Evolutionary conservation across 2,329 filamentous ascomycete genomes (phyloP), one percentile per base, ranked within the genome.

Genomic region (Fusarium papillatum): DNA sequence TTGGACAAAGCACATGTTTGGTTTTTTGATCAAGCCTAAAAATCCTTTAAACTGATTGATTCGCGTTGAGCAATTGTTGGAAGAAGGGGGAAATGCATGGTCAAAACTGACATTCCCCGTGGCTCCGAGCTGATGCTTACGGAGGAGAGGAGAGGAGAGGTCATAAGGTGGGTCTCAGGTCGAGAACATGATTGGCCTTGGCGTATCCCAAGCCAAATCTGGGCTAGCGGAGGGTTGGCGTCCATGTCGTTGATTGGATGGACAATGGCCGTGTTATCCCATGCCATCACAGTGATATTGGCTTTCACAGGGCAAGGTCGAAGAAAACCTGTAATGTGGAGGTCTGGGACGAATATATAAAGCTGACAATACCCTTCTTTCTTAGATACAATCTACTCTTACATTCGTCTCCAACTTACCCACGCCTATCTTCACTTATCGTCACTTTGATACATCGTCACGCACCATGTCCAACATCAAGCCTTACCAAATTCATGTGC

Each of bases 401-500:
- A 53, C 48, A 29, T 29, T 17, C 17, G 29, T 29, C 48, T n/a
- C 10, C 16, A 53, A 53, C 48, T 53, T 53, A 24, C 24, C 17
- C 24, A 11, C 48, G 6, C 31, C 6, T 22, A 64, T 22, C 39
- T 10, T 48, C 22, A 46, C 38, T 26, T 7, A 17, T 63, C 24
- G 22, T 26, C 34, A 9, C 34, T 17, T 36, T 17, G 29, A 31
- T 22, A 16, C 11, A 17, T 19, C 2, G 16, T 29, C 14, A 26
- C n/a, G 19, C 22, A 50, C 17, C 17, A 69, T 69, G 66, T 24
- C 59, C 19, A 16, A 61, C 24, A 81, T 82, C 53, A 77, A 78
- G 48, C 78, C 81, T 2, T 83, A 79, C 73, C 77, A 76, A 34
- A 82, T 83, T 55, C 66, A 76, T 19, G 74, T 83, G 13, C 66